A percentile compares a stretch with the other conserved stretches of the same genome.
Evolutionary conservation across 2,329 filamentous ascomycete genomes (phyloP).

Genomic region (Epichloe aotearoae): DNA sequence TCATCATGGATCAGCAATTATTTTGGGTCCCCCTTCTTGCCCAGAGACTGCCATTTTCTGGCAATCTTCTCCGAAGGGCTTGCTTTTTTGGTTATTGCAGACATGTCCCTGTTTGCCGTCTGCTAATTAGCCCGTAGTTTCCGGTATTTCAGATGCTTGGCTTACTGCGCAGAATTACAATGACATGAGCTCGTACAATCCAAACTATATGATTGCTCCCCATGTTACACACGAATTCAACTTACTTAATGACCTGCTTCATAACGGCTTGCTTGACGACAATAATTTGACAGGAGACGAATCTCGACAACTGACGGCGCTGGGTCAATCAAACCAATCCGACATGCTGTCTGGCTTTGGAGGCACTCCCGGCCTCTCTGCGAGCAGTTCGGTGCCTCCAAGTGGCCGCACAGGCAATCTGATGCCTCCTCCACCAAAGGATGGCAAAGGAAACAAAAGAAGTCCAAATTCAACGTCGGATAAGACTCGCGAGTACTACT

Average conservation of each 20-base stretch:
- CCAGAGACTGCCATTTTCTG: not conserved
- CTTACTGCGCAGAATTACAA: constrained; percentile 69
- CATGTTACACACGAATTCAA: constrained; percentile 97
- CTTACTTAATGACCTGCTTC: constrained; percentile 89
- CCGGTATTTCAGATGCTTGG: constrained; percentile 74
- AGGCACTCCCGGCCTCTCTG: constrained; percentile 22
- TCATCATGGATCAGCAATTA: not conserved
- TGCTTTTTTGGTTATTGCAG: not conserved
- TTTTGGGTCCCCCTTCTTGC: not conserved
- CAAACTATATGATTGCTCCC: constrained; percentile 83
- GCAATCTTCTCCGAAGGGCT: not conserved
- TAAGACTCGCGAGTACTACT: constrained; percentile 79
- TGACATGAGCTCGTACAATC: constrained; percentile 89
- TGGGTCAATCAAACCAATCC: constrained; percentile 27
- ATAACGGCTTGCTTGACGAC: constrained; percentile 82
- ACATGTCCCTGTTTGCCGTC: not conserved
- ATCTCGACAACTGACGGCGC: constrained; percentile 30
- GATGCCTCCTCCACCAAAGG: constrained; percentile 36
- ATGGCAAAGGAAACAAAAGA: constrained; percentile 41
- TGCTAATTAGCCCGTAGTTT: constrained; percentile 35
- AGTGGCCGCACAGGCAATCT: constrained; percentile 18
- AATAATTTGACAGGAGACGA: constrained; percentile 58
- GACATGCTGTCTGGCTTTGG: constrained; percentile 37
- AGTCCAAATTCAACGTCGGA: constrained; percentile 57
- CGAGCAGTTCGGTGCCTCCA: constrained; percentile 11